A percentile compares a stretch with the other conserved stretches of the same genome.
These are phyloP conservation scores for Chrysoporthe puriensis DNA, from an alignment of 2,329 filamentous ascomycete species.

Conservation along the genomic window DNA sequence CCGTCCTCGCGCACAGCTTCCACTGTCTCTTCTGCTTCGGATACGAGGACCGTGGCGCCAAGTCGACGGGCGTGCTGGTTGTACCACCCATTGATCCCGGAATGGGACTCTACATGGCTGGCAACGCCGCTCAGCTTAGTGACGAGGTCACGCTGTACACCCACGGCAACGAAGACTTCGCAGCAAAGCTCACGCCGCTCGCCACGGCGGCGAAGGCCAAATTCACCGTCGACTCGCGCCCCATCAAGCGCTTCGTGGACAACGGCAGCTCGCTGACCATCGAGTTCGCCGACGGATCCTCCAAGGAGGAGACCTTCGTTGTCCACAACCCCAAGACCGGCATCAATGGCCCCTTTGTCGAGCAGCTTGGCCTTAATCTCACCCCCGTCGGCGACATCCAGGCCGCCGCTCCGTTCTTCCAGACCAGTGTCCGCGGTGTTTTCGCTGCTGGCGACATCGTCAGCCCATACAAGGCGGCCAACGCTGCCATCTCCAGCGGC, in stretches of 20 bases:
- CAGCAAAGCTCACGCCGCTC: conserved; percentile 13
- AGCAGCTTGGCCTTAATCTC: conserved; percentile 18
- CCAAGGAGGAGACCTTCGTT: conserved; percentile 16
- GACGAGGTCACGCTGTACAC: conserved; percentile 15
- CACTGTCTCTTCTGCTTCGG: conserved; percentile 65
- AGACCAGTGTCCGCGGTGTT: conserved; percentile 18
- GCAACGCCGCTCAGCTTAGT: conserved; percentile 11
- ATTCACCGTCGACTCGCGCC: conserved; percentile 17
- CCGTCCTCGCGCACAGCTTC: conserved; percentile 43
- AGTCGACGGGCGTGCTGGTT: conserved; percentile 45
- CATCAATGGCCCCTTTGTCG: conserved; percentile 16
- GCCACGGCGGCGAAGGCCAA: background rate
- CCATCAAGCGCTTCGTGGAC: background rate
- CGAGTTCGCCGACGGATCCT: conserved; percentile 17
- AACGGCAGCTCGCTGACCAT: background rate
- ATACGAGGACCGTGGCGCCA: conserved; percentile 56
- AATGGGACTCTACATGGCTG: background rate
- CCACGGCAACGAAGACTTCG: conserved; percentile 14
- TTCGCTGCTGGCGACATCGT: conserved; percentile 18
- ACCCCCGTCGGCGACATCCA: conserved; percentile 16
- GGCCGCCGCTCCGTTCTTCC: conserved; percentile 15
- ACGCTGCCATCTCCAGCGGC: too few species aligned
- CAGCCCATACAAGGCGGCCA: too few species aligned
- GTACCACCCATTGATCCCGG: background rate
- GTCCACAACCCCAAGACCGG: conserved; percentile 20